Base-by-base conservation (phyloP, 345 rosid species). In the Punica granatum region DNA sequence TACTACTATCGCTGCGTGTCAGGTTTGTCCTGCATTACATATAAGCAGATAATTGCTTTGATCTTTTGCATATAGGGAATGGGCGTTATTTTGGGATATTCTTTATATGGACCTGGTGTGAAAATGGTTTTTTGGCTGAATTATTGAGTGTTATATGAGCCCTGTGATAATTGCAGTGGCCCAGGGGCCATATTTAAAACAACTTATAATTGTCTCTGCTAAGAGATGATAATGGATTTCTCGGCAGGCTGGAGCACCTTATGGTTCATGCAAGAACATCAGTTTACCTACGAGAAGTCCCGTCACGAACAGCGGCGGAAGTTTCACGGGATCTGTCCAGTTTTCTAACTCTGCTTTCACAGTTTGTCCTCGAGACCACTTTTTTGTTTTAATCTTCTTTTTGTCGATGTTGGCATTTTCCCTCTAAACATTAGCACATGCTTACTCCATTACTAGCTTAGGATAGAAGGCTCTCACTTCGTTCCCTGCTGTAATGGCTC, bases 271-370 rank as follows among this genome's bases (percentile, higher is more conserved):
- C 92, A 89, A 86, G 74, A 89, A 85, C 60, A 60, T 89, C 68
- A 54, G 85, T 36, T 64, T 70, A 3, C 96, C 92, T 15, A 63
- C 78, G 28, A 68, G 79, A 74, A 67, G 77, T 79, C 92, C 95
- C 28, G 59, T 75, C 60, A 76, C 90, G 23, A 77, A 74, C 65
- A 41, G 77, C 32, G 75, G 69, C 2, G 96, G 96, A 81, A 83
- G 86, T 80, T 89, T 89, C 79, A 77, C 93, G 33, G 99, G 99
- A 78, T 88, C 89, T 21, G 89, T 94, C 74, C 95, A 94, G 77
- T 85, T 94, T 75, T 56, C 93, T 23, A 84, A 63, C 71, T 85
- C 96, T 39, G 77, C 84, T 67, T 81, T 90, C 56, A 60, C 72
- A 65, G 64, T 73, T 69, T 71, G 64, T 73, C 62, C 74, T 65